Percentiles rank a stretch among this genome's conserved stretches.
Evolutionary conservation across 805 yeast genomes (phyloP).

Genomic region (Ogataea ganodermae): DNA sequence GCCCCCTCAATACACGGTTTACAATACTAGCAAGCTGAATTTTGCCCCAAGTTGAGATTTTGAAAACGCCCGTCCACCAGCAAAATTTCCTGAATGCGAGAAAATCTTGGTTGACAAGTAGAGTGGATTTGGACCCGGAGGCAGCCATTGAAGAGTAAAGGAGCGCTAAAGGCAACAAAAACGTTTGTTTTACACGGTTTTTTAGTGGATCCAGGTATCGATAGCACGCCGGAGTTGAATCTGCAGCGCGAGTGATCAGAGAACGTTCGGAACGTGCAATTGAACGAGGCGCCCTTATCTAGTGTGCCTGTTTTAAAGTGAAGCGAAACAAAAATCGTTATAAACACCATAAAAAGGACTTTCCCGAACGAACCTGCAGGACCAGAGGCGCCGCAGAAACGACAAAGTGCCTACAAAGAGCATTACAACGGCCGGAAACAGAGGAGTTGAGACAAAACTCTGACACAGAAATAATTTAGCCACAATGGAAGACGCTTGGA

Average conservation of each 20-base stretch:
- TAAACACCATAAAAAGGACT: too few relatives aligned
- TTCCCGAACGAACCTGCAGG: neutral
- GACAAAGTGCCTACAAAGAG: too few relatives aligned
- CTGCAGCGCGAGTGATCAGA: neutral
- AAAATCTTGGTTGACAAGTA: constrained; percentile 3
- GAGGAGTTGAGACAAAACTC: too few relatives aligned
- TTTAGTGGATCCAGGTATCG: neutral
- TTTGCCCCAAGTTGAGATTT: neutral
- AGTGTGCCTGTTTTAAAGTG: constrained; percentile 4
- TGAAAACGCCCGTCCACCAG: constrained; percentile 5
- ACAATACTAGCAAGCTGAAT: neutral
- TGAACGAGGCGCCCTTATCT: constrained; percentile 6
- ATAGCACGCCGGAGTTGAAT: neutral
- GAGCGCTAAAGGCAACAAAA: neutral
- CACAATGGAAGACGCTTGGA: constrained; percentile 54
- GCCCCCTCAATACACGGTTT: too few relatives aligned
- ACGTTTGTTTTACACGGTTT: neutral
- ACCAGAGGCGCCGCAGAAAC: too few relatives aligned
- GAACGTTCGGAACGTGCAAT: neutral
- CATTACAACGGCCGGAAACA: too few relatives aligned
- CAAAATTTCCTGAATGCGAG: constrained; percentile 5
- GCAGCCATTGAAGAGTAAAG: neutral
- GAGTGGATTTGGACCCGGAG: neutral
- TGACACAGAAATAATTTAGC: neutral
- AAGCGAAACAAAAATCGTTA: neutral